Conservation (phyloP, 2,329 filamentous ascomycete species). For the Dactylellina sp. region DNA sequence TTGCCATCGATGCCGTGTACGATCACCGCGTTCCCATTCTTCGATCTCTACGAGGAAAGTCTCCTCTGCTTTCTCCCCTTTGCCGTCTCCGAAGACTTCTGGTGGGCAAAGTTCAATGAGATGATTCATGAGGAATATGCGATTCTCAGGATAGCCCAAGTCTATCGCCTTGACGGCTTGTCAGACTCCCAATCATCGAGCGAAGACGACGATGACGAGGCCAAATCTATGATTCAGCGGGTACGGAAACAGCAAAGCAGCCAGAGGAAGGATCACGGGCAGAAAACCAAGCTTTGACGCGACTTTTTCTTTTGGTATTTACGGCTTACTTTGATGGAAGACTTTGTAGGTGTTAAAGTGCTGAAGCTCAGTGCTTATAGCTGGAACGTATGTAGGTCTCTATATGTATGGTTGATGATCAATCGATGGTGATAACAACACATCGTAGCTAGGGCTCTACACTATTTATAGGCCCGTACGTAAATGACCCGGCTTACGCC, state of each 20-base stretch:
- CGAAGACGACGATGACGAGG: neutral
- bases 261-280: neutral
- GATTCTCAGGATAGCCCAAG: conserved; percentile 32
- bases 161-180: conserved; percentile 20
- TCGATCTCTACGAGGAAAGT: conserved; percentile 51
- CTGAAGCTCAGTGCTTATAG: too few species aligned
- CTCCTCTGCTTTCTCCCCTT: conserved; percentile 36
- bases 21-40: conserved; percentile 43
- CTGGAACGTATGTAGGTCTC: too few species aligned
- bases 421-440: too few species aligned
- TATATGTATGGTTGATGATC: too few species aligned
- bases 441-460: too few species aligned
- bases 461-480: too few species aligned
- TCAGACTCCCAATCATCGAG: neutral
- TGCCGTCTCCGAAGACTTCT: conserved; percentile 27
- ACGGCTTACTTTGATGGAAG: too few species aligned
- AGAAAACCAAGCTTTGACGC: too few species aligned
- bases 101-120: conserved; percentile 36
- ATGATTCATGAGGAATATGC: conserved; percentile 52
- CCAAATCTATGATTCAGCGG: conserved; percentile 33
- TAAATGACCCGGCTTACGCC: too few species aligned
- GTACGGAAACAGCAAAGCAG: conserved; percentile 13
- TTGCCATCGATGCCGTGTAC: conserved; percentile 25
- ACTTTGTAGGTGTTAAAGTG: too few species aligned
- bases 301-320: too few species aligned